Base-by-base conservation (phyloP, 2,329 filamentous ascomycete species). In the Didymella pomorum region DNA sequence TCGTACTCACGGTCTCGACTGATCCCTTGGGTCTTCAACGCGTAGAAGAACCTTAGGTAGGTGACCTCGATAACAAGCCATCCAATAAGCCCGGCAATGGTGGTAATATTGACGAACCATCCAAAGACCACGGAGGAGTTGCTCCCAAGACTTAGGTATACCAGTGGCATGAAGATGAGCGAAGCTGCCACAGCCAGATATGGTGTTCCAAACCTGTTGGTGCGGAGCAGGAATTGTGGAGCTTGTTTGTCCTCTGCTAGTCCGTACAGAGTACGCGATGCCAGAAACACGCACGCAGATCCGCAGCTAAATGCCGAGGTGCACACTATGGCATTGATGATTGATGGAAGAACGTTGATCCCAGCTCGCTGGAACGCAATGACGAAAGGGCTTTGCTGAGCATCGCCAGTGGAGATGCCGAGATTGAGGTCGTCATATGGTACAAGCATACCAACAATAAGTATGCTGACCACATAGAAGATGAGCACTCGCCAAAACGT, bases 401-500 rank as follows among this genome's bases (percentile, higher is more conserved):
- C 44, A 28, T 37, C 25, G 7, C 45, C 45, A 6, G 54, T 51
- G 3, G 54, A 31, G 2, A 48, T 33, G 0, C 26, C 47, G 6
- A 57, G 47, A 76, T 67, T 62, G 54, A 66, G 66, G n/a, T 60
- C 61, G 58, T 74, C 66, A 21, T 71, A 69, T 6, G 75, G 75
- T 16, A 79, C 70, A 20, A 78, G 69, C 9, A 80, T 68, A 18
- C 78, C 78, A 12, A 80, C 64, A 26, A 80, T 68, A 55, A 79
- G 73, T 5, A 78, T 61, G 21, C 75, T 76, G 51, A 79, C 63
- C 26, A 79, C 63, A 62, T 79, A 79, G 66, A 79, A 79, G 66
- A 79, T 69, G 3, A 88, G 87, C 71, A 97, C 96, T 70, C 93
- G 89, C 93, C 93, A 97, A 78, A 97, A 97, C 41, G 97, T 93